phyloP scores from a whole-genome alignment of 176 grass and related monocot species.

The Musa schizocarpa region DNA sequence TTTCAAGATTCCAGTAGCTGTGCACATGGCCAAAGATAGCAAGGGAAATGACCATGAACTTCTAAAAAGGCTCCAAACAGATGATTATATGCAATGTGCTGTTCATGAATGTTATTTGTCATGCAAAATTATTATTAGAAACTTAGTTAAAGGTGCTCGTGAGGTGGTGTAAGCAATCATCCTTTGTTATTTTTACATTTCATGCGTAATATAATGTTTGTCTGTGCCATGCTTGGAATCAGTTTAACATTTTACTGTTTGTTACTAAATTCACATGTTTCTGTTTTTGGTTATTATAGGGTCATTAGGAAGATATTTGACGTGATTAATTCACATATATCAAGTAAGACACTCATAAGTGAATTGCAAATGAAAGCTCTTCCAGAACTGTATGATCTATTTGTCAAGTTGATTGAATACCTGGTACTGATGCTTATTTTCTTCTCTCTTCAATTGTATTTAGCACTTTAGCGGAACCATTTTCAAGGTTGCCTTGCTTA shows the following conservation, averaged over 20 bases:
- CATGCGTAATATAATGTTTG: slow-evolving; percentile 14
- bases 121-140: slow-evolving; percentile 62
- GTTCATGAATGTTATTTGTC: slow-evolving; percentile 82
- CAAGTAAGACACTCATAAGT: slow-evolving; percentile 39
- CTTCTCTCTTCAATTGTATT: neutral
- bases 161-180: slow-evolving; percentile 52
- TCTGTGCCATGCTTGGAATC: neutral
- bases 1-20: slow-evolving; percentile 78
- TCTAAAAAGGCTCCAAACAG: slow-evolving; percentile 55
- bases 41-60: slow-evolving; percentile 59
- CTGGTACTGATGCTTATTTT: slow-evolving; percentile 49
- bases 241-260: neutral
- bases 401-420: slow-evolving; percentile 50
- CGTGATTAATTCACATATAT: slow-evolving; percentile 47
- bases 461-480: neutral
- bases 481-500: neutral
- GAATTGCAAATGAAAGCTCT: slow-evolving; percentile 56
- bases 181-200: slow-evolving; percentile 8
- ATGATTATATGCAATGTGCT: slow-evolving; percentile 76
- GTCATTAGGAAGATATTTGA: slow-evolving; percentile 64
- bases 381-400: slow-evolving; percentile 58
- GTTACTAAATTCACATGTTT: slow-evolving; percentile 12
- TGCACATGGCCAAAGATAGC: slow-evolving; percentile 94
- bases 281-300: slow-evolving; percentile 37
- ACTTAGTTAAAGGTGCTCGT: slow-evolving; percentile 48